phyloP scores from a whole-genome alignment of 345 rosid genomes.

The Triadica sebifera region DNA sequence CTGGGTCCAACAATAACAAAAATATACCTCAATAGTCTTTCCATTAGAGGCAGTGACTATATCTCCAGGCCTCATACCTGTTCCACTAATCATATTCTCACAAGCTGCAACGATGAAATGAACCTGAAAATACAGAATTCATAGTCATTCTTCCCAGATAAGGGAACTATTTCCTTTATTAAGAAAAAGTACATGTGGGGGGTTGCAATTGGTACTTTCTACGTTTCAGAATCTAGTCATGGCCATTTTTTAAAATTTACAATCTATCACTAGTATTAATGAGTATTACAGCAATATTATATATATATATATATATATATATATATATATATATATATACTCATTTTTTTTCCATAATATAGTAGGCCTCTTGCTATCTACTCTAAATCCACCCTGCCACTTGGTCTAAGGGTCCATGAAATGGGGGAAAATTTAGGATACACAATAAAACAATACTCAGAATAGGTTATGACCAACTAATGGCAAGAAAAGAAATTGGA shows the following conservation, averaged over 20 bases:
- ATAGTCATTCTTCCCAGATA: not conserved
- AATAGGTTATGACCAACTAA: not conserved
- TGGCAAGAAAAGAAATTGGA: not conserved
- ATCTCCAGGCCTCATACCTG: conserved; percentile 99
- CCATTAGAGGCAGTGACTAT: conserved; percentile 92
- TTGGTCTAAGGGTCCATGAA: not conserved
- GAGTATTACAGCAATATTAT: too few relatives aligned
- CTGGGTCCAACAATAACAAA: not conserved
- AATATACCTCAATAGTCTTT: conserved; percentile 83
- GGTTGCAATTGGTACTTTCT: too few relatives aligned
- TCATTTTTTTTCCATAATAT: too few relatives aligned
- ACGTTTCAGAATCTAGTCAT: conserved; percentile 81
- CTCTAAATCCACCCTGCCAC: not conserved
- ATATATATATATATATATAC: too few relatives aligned
- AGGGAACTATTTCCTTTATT: not conserved
- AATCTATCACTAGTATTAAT: not conserved
- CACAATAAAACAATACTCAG: not conserved
- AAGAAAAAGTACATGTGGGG: not conserved
- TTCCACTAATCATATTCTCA: conserved; percentile 99
- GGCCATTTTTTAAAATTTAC: not conserved
- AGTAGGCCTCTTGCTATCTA: not conserved
- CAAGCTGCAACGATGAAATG: conserved; percentile 96
- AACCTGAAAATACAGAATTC: conserved; percentile 51
- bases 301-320: too few relatives aligned
- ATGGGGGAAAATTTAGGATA: not conserved